Evolutionary conservation across 2,329 filamentous ascomycete genomes (phyloP), one percentile per base, ranked within the genome.

Genomic region (Nakataea oryzae): DNA sequence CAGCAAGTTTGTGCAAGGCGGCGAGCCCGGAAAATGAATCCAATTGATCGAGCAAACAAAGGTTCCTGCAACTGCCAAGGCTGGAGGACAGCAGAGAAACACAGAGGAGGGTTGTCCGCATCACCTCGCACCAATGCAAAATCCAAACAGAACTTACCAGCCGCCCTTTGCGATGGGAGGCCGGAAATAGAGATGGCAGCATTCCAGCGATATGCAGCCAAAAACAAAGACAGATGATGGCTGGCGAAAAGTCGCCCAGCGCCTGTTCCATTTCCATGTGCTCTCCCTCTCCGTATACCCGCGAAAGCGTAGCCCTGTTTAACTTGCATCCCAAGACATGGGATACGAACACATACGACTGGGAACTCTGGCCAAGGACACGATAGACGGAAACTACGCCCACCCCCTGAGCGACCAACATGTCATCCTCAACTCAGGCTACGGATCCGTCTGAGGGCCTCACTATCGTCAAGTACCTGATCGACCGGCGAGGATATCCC

Each of bases 401-500:
- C 27, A 17, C 57, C 21, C 12, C 3, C 57, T 26, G 7, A 17
- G 27, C 58, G 5, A 24, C 13, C 32, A 50, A 27, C 13, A 27
- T 50, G 41, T 26, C 30, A 30, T 34, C 58, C 30, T 28, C 47
- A 24, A 27, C 58, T 24, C 47, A 14, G 28, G 26, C 11, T 24
- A n/a, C 28, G n/a, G 28, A 28, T 5, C 1, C 9, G 2, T 50
- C 27, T 17, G 34, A 54, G 14, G 17, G 27, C 56, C 65, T 67
- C 62, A 3, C 27, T 28, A 57, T 74, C n/a, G 29, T 71, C 64
- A 72, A 73, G 54, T 61, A 66, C 58, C 60, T 74, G 28, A 64
- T 63, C 6, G 61, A 69, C n/a, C 66, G 68, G 6, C 41, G 57
- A 32, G 59, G 41, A 8, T 24, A 27, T 24, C 11, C 8, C 41